Evolutionary conservation across 148 eudicot species (phyloP).

Genomic region (Rhododendron griersonianum): DNA sequence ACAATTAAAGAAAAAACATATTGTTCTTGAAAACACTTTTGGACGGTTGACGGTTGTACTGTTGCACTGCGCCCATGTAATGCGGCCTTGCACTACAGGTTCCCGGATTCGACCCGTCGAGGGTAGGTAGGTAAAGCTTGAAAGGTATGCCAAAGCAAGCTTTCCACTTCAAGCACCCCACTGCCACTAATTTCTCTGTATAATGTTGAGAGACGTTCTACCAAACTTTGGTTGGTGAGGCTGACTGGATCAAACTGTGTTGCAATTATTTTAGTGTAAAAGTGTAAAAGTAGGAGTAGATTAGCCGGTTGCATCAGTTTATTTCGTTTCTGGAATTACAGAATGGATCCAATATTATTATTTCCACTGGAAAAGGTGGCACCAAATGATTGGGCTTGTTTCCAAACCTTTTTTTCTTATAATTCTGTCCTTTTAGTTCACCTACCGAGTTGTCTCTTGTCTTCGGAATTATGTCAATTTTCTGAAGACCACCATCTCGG

Average conservation of each 20-base stretch:
- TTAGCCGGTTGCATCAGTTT: neutral
- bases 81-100: too few relatives aligned
- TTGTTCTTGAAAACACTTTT: too few relatives aligned
- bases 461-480: neutral
- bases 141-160: neutral
- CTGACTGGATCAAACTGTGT: neutral
- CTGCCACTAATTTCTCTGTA: neutral
- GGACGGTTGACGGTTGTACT: neutral
- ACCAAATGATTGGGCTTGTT: neutral
- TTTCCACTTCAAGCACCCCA: neutral
- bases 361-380: neutral
- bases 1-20: too few relatives aligned
- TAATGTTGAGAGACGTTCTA: neutral
- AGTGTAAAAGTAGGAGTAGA: neutral
- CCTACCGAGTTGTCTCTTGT: neutral
- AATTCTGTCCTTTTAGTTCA: neutral
- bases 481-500: neutral
- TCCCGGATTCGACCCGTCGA: neutral
- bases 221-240: conserved; percentile 2
- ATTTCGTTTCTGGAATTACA: neutral
- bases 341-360: neutral
- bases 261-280: neutral
- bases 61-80: neutral
- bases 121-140: neutral
- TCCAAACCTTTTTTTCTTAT: neutral